A percentile compares a stretch with the other conserved stretches of the same genome.
phyloP scores from a whole-genome alignment of 352 stramenopile genomes.

The Globisporangium recalcitrans region DNA sequence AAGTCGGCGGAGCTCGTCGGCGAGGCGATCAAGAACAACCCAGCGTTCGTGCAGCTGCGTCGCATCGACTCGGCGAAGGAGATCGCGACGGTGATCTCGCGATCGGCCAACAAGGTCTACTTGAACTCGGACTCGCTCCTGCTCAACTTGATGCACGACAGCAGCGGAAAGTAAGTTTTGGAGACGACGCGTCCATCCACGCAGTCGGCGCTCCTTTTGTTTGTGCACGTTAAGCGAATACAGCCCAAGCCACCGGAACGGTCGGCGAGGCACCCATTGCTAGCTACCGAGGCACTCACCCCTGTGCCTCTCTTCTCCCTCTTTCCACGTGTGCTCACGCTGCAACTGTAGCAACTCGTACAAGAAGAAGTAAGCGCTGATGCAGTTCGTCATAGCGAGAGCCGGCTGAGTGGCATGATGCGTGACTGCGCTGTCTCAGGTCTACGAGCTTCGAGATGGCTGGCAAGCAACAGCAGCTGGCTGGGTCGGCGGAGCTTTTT shows the following conservation, averaged over 20 bases:
- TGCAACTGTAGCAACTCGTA: conserved; percentile 11
- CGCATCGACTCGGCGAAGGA: conserved; percentile 98
- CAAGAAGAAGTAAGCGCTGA: conserved; percentile 7
- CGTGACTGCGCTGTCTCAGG: conserved; percentile 8
- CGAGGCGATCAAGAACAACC: conserved; percentile 98
- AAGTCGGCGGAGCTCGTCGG: conserved; percentile 98
- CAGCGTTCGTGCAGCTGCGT: conserved; percentile 98
- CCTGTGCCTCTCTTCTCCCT: not conserved
- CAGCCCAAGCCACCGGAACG: not conserved
- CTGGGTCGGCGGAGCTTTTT: not conserved
- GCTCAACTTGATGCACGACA: conserved; percentile 93
- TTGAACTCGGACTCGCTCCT: conserved; percentile 97
- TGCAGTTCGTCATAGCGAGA: not conserved
- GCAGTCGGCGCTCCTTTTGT: not conserved
- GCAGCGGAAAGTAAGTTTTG: conserved; percentile 40
- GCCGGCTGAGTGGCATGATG: not conserved
- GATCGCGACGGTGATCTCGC: conserved; percentile 95
- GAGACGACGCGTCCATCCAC: not conserved
- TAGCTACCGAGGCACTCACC: not conserved
- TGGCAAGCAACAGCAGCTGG: conserved; percentile 1
- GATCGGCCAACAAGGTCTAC: conserved; percentile 97
- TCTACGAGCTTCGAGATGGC: not conserved
- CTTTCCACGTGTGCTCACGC: not conserved
- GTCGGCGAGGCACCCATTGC: not conserved
- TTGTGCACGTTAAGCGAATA: conserved; percentile 7